These are phyloP conservation scores for Diplotaxis tenuifolia DNA, from an alignment of 345 rosid species.

Conservation along the genomic window DNA sequence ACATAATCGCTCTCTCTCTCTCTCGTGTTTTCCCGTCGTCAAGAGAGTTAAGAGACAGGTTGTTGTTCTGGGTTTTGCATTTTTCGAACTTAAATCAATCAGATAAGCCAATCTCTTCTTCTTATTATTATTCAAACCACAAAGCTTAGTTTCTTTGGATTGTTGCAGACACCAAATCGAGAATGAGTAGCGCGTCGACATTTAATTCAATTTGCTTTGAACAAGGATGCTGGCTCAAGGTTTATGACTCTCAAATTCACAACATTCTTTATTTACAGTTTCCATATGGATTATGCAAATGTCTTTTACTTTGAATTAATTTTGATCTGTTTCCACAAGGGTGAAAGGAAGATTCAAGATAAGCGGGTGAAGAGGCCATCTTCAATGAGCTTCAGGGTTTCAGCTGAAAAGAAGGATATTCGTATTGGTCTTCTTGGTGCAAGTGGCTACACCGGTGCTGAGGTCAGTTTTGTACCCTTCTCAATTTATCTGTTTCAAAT, in stretches of 20 bases:
- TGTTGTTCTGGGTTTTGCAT: too few relatives aligned
- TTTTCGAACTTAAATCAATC: too few relatives aligned
- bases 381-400: constrained; percentile 40
- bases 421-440: constrained; percentile 93
- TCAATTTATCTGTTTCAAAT: not conserved
- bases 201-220: constrained; percentile 28
- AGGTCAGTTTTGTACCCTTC: constrained; percentile 48
- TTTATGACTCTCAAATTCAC: not conserved
- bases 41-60: too few relatives aligned
- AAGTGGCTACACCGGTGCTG: constrained; percentile 98
- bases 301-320: not conserved
- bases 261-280: not conserved
- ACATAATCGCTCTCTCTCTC: too few relatives aligned
- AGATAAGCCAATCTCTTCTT: too few relatives aligned
- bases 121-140: too few relatives aligned
- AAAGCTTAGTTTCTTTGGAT: too few relatives aligned
- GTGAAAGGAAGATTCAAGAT: constrained; percentile 33
- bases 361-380: constrained; percentile 34
- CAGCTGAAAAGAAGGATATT: constrained; percentile 55
- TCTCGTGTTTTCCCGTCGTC: too few relatives aligned
- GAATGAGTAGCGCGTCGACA: constrained; percentile 28
- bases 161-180: not conserved
- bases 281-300: not conserved
- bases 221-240: constrained; percentile 36
- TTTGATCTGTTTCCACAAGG: constrained; percentile 1